These are phyloP conservation scores for Aegilops longissima DNA, from an alignment of 176 grass and related monocot species.

Conservation along the genomic window DNA sequence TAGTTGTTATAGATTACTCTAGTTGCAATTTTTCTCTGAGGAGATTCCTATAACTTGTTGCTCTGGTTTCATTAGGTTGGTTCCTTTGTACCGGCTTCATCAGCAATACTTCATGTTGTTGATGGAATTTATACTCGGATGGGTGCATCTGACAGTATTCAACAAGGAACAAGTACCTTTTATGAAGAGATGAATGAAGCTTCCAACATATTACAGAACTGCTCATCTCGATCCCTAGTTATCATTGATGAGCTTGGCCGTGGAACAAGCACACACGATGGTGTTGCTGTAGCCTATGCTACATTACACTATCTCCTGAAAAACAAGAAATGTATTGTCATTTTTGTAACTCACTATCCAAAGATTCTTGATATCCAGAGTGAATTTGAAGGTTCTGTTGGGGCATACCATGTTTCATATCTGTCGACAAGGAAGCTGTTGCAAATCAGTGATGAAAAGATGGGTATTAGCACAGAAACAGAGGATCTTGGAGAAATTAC, in stretches of 20 bases:
- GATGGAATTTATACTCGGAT: constrained; percentile 92
- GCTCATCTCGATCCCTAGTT: constrained; percentile 75
- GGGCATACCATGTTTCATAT: constrained; percentile 87
- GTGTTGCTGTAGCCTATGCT: constrained; percentile 90
- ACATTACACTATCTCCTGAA: constrained; percentile 73
- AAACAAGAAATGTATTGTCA: constrained; percentile 63
- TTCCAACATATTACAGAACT: constrained; percentile 75
- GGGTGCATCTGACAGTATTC: constrained; percentile 93
- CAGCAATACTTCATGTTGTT: constrained; percentile 72
- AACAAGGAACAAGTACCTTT: constrained; percentile 89
- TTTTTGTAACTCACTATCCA: constrained; percentile 97
- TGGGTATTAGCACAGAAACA: constrained; percentile 21
- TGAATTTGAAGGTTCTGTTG: constrained; percentile 78
- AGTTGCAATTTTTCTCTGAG: not conserved
- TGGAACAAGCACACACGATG: constrained; percentile 89
- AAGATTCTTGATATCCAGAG: constrained; percentile 88
- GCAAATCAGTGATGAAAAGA: constrained; percentile 36
- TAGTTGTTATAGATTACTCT: not conserved
- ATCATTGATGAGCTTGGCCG: constrained; percentile 98
- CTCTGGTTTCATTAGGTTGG: constrained; percentile 66
- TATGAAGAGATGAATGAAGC: constrained; percentile 89
- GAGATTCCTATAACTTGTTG: constrained; percentile 32
- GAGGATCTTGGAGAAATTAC: constrained; percentile 64
- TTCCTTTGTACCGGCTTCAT: constrained; percentile 91
- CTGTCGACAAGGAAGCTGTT: constrained; percentile 46